Evolutionary conservation across 805 yeast species (phyloP).

Genomic region (Candida saitoana): DNA sequence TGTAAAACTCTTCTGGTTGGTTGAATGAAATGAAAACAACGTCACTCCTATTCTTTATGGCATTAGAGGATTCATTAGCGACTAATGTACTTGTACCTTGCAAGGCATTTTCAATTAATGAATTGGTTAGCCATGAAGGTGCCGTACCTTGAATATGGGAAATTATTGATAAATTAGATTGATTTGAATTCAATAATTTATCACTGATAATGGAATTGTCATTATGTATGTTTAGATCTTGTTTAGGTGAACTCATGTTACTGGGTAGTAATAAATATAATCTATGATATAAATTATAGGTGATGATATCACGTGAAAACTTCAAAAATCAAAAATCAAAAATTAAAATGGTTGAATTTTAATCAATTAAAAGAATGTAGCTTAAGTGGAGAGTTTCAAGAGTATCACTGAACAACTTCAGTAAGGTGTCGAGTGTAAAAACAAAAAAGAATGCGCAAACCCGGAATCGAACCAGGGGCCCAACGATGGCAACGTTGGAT

Average conservation of each 20-base stretch:
- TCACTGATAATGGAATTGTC: slow-evolving; percentile 46
- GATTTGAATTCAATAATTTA: slow-evolving; percentile 13
- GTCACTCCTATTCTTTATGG: slow-evolving; percentile 21
- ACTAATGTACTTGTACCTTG: slow-evolving; percentile 45
- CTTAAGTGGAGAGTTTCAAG: not conserved
- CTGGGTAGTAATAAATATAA: not conserved
- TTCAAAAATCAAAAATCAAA: not conserved
- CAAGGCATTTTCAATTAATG: slow-evolving; percentile 50
- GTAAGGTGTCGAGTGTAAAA: not conserved
- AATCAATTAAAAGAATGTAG: not conserved
- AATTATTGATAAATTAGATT: slow-evolving; percentile 21
- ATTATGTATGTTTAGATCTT: slow-evolving; percentile 51
- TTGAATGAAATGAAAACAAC: slow-evolving; percentile 35
- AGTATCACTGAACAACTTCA: not conserved
- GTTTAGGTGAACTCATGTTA: slow-evolving; percentile 40
- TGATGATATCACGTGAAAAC: not conserved
- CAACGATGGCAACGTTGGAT: slow-evolving; percentile 14
- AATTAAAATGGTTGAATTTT: not conserved
- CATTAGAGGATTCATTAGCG: slow-evolving; percentile 18
- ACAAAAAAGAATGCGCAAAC: slow-evolving; percentile 7
- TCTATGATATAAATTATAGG: not conserved
- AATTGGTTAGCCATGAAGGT: slow-evolving; percentile 59
- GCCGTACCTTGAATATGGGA: slow-evolving; percentile 47
- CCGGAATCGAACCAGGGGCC: slow-evolving; percentile 15
- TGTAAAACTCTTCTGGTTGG: slow-evolving; percentile 28